A percentile compares a stretch with the other conserved stretches of the same genome.
Conservation (phyloP, 495 filamentous ascomycete species). For the Lepraria neglecta region DNA sequence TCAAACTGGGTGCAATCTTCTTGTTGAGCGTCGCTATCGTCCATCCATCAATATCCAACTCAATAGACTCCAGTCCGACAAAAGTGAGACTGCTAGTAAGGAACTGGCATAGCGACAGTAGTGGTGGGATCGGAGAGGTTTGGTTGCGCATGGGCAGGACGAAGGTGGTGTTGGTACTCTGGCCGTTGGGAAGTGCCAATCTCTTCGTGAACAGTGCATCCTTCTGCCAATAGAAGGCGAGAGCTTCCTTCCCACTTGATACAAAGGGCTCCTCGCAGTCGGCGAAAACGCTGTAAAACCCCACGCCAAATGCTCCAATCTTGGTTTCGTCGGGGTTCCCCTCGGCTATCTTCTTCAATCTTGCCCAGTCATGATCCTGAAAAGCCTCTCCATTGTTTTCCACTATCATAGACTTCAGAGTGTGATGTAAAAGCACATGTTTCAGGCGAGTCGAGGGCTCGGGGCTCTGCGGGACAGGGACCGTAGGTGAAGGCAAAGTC, state of each 20-base stretch:
- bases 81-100: conserved; percentile 93
- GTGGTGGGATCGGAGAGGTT: conserved; percentile 73
- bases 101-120: conserved; percentile 84
- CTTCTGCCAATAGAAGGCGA: conserved; percentile 99
- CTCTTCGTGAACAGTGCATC: conserved; percentile 88
- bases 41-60: conserved; percentile 85
- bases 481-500: conserved; percentile 68
- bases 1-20: conserved; percentile 68
- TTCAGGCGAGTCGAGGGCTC: conserved; percentile 67
- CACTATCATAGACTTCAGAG: conserved; percentile 72
- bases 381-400: conserved; percentile 88
- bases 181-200: conserved; percentile 57
- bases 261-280: conserved; percentile 97
- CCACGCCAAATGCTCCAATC: conserved; percentile 97
- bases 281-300: conserved; percentile 97
- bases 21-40: conserved; percentile 71
- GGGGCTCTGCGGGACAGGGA: conserved; percentile 62
- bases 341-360: conserved; percentile 93
- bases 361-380: conserved; percentile 79
- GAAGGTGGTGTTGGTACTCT: conserved; percentile 75
- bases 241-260: conserved; percentile 79
- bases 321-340: conserved; percentile 98
- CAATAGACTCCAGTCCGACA: conserved; percentile 78
- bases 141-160: conserved; percentile 86
- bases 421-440: conserved; percentile 76